Evolutionary conservation across 495 filamentous ascomycete genomes (phyloP).

Genomic region (Oidiodendron maius): DNA sequence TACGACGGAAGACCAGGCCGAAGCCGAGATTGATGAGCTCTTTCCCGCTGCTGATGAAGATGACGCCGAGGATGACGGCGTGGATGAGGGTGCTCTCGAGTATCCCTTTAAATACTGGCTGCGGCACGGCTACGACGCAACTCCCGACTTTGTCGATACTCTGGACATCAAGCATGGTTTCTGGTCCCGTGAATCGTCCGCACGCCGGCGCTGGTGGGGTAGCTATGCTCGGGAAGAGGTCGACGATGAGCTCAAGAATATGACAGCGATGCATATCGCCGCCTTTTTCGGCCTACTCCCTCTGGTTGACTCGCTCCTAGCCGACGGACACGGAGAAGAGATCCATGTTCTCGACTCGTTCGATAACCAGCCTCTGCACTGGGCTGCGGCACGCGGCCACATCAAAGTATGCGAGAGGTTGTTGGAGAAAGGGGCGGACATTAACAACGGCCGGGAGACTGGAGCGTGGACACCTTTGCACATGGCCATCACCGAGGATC

Average conservation of each 20-base stretch:
- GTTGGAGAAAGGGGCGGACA: slow-evolving; percentile 24
- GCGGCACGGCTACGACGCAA: slow-evolving; percentile 30
- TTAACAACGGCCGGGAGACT: slow-evolving; percentile 26
- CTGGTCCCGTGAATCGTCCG: slow-evolving; percentile 26
- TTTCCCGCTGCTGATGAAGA: no score
- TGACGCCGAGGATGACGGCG: slow-evolving; percentile 3
- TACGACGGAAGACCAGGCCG: no score
- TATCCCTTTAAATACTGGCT: slow-evolving; percentile 34
- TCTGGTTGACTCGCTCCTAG: neutral
- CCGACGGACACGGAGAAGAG: neutral
- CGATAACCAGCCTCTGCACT: neutral
- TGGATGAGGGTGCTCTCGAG: slow-evolving; percentile 1
- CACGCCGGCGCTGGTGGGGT: slow-evolving; percentile 29
- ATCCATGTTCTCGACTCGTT: neutral
- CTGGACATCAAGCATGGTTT: slow-evolving; percentile 28
- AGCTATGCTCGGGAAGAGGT: slow-evolving; percentile 28
- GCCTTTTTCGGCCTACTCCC: slow-evolving; percentile 22
- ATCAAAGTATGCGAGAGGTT: slow-evolving; percentile 29
- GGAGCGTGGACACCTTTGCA: slow-evolving; percentile 26
- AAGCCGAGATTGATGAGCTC: no score
- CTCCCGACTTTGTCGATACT: slow-evolving; percentile 29
- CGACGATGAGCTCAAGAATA: slow-evolving; percentile 21
- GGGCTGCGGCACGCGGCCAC: neutral
- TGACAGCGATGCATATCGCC: slow-evolving; percentile 27
- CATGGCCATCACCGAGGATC: slow-evolving; percentile 30